phyloP scores from a whole-genome alignment of 2,329 filamentous ascomycete species.

The Xylariales sp. region DNA sequence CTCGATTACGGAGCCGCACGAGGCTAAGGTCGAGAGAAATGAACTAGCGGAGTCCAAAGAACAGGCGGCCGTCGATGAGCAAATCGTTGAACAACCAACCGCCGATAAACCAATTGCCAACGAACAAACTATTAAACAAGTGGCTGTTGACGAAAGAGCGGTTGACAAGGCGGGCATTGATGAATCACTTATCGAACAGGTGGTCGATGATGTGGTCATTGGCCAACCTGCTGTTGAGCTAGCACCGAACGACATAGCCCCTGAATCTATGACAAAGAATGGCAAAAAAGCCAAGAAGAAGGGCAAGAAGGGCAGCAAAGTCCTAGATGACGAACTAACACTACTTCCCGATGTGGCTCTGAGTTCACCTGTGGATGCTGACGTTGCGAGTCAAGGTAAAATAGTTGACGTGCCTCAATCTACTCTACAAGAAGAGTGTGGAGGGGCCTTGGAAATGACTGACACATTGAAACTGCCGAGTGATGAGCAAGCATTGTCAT shows the following conservation, averaged over 20 bases:
- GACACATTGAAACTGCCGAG: background rate
- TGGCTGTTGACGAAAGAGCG: background rate
- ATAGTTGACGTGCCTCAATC: background rate
- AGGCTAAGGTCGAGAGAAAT: constrained; percentile 9
- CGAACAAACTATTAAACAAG: background rate
- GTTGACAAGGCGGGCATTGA: background rate
- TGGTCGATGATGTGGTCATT: background rate
- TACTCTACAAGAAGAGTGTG: constrained; percentile 1
- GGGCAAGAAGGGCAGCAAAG: constrained; percentile 39
- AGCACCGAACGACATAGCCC: constrained; percentile 25
- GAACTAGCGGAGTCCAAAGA: constrained; percentile 27
- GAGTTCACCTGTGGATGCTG: constrained; percentile 2
- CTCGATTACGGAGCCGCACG: background rate
- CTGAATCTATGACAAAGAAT: constrained; percentile 40
- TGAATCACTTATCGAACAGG: background rate
- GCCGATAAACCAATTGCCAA: background rate
- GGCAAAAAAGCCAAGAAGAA: constrained; percentile 51
- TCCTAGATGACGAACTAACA: constrained; percentile 30
- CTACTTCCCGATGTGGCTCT: background rate
- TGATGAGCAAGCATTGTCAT: background rate
- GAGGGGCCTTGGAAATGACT: background rate
- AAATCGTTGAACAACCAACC: background rate
- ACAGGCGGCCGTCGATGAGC: background rate
- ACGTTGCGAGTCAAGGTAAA: constrained; percentile 14
- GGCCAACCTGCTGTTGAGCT: background rate